Evolutionary conservation across 306 rosid genomes (phyloP).

Genomic region (Erythrophleum fordii): DNA sequence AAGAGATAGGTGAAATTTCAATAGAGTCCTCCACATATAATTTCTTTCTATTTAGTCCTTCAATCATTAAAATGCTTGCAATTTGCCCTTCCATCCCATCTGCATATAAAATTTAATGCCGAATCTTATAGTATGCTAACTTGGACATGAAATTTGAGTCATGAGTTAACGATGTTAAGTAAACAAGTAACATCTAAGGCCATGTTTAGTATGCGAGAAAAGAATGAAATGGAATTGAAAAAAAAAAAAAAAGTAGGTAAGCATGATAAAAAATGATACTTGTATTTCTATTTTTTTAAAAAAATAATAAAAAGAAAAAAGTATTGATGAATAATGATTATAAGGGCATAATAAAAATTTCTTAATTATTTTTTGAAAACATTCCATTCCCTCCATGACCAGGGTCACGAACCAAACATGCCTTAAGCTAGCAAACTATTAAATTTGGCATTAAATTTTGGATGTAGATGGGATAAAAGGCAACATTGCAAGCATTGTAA

Average conservation of each 20-base stretch:
- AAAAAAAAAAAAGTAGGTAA: too few relatives aligned
- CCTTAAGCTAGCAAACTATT: not conserved
- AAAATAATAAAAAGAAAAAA: too few relatives aligned
- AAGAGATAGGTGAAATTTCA: not conserved
- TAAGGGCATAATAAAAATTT: too few relatives aligned
- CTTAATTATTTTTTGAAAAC: too few relatives aligned
- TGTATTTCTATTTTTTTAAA: too few relatives aligned
- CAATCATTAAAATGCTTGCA: not conserved
- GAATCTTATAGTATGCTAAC: not conserved
- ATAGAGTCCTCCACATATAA: not conserved
- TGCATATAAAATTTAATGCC: not conserved
- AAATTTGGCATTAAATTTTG: not conserved
- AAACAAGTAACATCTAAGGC: not conserved
- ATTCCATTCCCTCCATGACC: too few relatives aligned
- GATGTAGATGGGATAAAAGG: not conserved
- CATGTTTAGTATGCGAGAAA: too few relatives aligned
- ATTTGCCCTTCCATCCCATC: not conserved
- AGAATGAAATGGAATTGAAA: too few relatives aligned
- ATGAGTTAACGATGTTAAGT: not conserved
- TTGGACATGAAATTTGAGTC: not conserved
- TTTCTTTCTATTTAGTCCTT: not conserved
- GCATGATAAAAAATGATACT: too few relatives aligned
- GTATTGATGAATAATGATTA: too few relatives aligned
- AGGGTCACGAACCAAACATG: too few relatives aligned
- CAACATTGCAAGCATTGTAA: not conserved